Evolutionary conservation across 2,329 filamentous ascomycete species (phyloP).

Genomic region (Calonectria hawksworthii): DNA sequence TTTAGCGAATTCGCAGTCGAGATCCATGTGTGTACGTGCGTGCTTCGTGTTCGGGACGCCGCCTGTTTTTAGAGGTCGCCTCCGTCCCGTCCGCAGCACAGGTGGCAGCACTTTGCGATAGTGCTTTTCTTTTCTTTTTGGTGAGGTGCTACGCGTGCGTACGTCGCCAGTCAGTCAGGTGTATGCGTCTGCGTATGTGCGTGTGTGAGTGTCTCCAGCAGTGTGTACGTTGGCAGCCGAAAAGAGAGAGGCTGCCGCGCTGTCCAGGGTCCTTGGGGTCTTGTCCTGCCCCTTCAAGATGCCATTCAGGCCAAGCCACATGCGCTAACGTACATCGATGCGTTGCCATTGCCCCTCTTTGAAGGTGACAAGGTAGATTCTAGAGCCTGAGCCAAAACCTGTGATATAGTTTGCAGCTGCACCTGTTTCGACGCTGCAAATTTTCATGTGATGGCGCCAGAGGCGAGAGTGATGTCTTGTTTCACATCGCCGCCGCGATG

Average conservation of each 20-base stretch:
- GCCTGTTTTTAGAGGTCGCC: neutral
- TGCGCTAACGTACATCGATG: slow-evolving; percentile 8
- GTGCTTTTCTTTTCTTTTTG: neutral
- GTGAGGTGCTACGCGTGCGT: neutral
- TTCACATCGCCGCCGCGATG: neutral
- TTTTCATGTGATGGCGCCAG: neutral
- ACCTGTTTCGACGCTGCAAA: neutral
- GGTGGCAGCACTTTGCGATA: neutral
- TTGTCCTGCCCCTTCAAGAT: neutral
- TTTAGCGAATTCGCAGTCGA: slow-evolving; percentile 2
- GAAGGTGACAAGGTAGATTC: neutral
- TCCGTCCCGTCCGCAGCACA: neutral
- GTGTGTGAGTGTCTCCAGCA: too few relatives aligned
- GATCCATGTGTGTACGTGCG: neutral
- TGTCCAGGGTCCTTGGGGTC: neutral
- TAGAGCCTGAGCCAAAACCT: neutral
- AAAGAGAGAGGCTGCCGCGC: neutral
- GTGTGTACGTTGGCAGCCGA: neutral
- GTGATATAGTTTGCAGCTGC: slow-evolving; percentile 5
- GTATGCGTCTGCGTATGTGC: neutral
- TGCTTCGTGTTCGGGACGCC: slow-evolving; percentile 23
- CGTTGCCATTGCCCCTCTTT: slow-evolving; percentile 8
- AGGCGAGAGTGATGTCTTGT: neutral
- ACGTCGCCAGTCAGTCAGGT: neutral
- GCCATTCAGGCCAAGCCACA: slow-evolving; percentile 15